Base-by-base conservation (phyloP, 768 basidiomycete species). In the Kwoniella mangroviensis region DNA sequence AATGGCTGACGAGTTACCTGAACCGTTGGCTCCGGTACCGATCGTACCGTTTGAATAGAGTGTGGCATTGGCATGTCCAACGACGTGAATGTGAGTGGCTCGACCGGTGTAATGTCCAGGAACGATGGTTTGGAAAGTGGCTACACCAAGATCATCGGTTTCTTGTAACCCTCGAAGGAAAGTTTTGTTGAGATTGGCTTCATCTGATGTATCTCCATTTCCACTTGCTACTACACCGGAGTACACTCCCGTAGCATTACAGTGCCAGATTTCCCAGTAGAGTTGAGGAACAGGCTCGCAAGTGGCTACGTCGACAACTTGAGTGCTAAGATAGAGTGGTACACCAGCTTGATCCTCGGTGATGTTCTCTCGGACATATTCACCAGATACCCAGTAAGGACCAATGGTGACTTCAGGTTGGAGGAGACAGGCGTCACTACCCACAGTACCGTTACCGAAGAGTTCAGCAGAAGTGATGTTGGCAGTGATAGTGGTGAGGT, bases 61-160 rank as follows among this genome's bases (percentile, higher is more conserved):
- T 12, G 58, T 60, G 17, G 58, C 58, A 17, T 60, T 60, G 58
- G 41, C 28, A 41, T 60, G 58, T 34, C 58, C 58, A 2, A 60
- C 58, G 21, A 60, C 58, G 41, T 60, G 58, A 17, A 42, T 42
- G 58, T 60, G 58, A 26, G 58, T 60, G 58, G 58, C 58, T 28
- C 58, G 58, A 60, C 58, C 58, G 15, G 28, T 60, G 58, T 60
- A 60, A 41, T 60, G 58, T 24, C 58, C 58, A 15, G 58, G 58
- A 21, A 60, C 22, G n/a, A 60, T 34, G 13, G 58, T 60, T 34
- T 60, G 24, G 22, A 28, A n/a, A 15, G 58, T 41, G 13, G 34
- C 58, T 12, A 60, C 58, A 34, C 58, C 58, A 11, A 24, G 19
- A n/a, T 60, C 58, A 21, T 60, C 58, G 24, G 58, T 60, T 15